Percentiles rank a stretch among this genome's conserved stretches.
Conservation (phyloP, 805 yeast genomes). For the Wickerhamomyces rabaulensis region DNA sequence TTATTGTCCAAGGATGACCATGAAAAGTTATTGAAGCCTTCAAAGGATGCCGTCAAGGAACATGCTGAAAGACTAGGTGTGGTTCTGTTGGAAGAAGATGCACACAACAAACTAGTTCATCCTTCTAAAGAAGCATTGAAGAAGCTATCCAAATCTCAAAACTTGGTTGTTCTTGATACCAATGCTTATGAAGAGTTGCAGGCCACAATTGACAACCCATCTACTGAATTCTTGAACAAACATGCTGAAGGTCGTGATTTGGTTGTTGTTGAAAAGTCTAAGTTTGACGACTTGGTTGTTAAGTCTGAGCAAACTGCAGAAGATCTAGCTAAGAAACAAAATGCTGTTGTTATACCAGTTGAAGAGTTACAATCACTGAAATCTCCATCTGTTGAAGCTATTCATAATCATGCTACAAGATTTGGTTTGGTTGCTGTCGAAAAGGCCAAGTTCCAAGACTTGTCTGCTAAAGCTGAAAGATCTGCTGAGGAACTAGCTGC, state of each 20-base stretch:
- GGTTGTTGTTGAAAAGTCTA: conserved; percentile 13
- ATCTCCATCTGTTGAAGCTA: conserved; percentile 11
- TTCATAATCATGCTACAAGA: conserved; percentile 5
- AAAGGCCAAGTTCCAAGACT: conserved; percentile 5
- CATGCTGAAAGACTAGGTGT: conserved; percentile 11
- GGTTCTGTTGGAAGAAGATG: conserved; percentile 10
- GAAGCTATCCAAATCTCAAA: not conserved
- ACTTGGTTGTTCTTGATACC: conserved; percentile 3
- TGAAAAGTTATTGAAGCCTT: not conserved
- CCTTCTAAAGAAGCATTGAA: conserved; percentile 1
- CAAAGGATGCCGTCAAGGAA: not conserved
- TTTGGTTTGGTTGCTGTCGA: conserved; percentile 15
- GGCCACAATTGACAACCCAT: conserved; percentile 7
- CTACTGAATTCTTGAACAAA: conserved; percentile 5
- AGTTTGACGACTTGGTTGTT: conserved; percentile 5
- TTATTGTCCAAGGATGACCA: not conserved
- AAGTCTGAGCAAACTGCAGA: conserved; percentile 20
- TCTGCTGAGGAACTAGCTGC: conserved; percentile 6
- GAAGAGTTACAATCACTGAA: conserved; percentile 9
- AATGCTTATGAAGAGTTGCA: conserved; percentile 1
- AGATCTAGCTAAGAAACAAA: conserved; percentile 23
- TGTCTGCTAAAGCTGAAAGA: conserved; percentile 1
- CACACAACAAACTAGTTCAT: not conserved
- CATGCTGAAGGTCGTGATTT: conserved; percentile 11
- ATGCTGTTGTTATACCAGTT: conserved; percentile 8